Evolutionary conservation across 2,329 filamentous ascomycete species (phyloP).

Genomic region (Aspergillus latus): DNA sequence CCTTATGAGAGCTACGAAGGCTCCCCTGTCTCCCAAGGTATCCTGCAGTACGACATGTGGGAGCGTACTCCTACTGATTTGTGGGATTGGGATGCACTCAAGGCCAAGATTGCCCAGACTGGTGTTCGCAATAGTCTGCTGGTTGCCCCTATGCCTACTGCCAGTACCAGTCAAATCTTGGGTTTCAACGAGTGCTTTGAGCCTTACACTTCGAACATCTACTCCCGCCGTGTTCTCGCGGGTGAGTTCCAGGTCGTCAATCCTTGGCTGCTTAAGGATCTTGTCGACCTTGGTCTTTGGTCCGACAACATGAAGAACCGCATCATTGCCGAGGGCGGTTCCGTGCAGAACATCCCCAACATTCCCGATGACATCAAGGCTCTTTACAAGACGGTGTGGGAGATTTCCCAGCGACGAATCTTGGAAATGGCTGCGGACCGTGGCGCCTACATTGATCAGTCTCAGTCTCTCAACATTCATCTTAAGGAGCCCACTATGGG

Average conservation of each 20-base stretch:
- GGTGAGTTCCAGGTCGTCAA: slow-evolving; percentile 99
- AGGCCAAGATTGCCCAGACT: slow-evolving; percentile 86
- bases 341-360: slow-evolving; percentile 94
- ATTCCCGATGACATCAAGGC: slow-evolving; percentile 95
- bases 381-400: slow-evolving; percentile 99
- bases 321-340: slow-evolving; percentile 95
- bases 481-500: slow-evolving; percentile 99
- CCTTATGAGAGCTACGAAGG: slow-evolving; percentile 89
- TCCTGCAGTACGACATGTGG: slow-evolving; percentile 99
- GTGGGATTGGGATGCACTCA: slow-evolving; percentile 92
- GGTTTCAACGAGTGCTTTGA: slow-evolving; percentile 99
- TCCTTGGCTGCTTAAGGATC: slow-evolving; percentile 96
- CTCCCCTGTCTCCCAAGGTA: slow-evolving; percentile 89
- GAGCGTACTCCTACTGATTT: slow-evolving; percentile 87
- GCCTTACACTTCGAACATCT: slow-evolving; percentile 99
- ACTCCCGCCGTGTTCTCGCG: slow-evolving; percentile 94
- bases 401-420: slow-evolving; percentile 93
- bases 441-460: slow-evolving; percentile 98
- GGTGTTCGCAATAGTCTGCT: slow-evolving; percentile 95
- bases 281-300: slow-evolving; percentile 97
- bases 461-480: slow-evolving; percentile 98
- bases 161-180: slow-evolving; percentile 94
- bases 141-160: slow-evolving; percentile 96
- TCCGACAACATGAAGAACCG: slow-evolving; percentile 99
- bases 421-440: slow-evolving; percentile 98